Conservation (phyloP, 345 rosid species). For the Rhodamnia argentea region DNA sequence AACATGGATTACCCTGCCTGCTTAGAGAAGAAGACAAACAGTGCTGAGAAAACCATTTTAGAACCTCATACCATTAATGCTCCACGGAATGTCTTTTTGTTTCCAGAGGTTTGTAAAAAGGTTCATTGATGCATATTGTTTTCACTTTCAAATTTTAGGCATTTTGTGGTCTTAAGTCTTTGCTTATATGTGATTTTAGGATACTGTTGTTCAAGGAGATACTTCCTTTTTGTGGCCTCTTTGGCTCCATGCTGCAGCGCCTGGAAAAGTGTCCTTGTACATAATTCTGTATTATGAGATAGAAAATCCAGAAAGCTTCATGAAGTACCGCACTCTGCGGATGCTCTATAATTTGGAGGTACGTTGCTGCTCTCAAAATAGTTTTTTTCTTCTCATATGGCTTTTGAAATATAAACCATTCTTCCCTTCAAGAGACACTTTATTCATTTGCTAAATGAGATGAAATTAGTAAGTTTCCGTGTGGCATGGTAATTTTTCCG, state of each 20-base stretch:
- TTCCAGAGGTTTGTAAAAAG: conserved; percentile 68
- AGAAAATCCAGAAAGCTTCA: conserved; percentile 53
- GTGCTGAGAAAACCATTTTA: conserved; percentile 14
- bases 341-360: conserved; percentile 80
- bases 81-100: conserved; percentile 38
- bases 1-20: conserved; percentile 47
- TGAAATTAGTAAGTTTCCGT: background rate
- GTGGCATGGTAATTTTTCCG: background rate
- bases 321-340: conserved; percentile 83
- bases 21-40: conserved; percentile 41
- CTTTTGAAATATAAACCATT: background rate
- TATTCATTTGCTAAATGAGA: background rate
- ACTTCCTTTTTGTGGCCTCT: conserved; percentile 76
- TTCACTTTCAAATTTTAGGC: conserved; percentile 1
- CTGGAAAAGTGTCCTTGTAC: conserved; percentile 59
- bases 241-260: conserved; percentile 91
- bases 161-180: conserved; percentile 8
- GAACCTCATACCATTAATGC: conserved; percentile 17
- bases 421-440: background rate
- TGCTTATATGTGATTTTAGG: conserved; percentile 33
- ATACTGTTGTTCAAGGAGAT: conserved; percentile 37
- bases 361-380: conserved; percentile 6
- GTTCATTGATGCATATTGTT: conserved; percentile 3
- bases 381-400: background rate
- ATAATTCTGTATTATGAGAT: conserved; percentile 81